A percentile compares a stretch with the other conserved stretches of the same genome.
These are phyloP conservation scores for Rhizopogon rudus DNA, from an alignment of 768 basidiomycete genomes.

Conservation along the genomic window DNA sequence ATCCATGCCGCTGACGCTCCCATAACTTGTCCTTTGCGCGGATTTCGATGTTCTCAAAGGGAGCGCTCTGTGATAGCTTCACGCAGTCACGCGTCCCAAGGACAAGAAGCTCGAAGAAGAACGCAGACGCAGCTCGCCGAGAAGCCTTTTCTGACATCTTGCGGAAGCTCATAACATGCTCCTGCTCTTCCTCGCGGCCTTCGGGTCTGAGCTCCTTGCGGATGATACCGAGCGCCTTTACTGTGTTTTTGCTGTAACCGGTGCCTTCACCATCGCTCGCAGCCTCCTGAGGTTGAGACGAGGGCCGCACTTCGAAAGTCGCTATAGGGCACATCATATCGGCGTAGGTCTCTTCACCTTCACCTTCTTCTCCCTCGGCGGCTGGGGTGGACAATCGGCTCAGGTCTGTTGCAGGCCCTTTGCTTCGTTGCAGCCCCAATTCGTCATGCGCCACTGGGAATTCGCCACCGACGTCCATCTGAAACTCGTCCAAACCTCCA, in stretches of 20 bases:
- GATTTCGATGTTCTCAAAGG: slow-evolving; percentile 87
- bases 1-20: slow-evolving; percentile 56
- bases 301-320: slow-evolving; percentile 66
- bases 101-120: slow-evolving; percentile 97
- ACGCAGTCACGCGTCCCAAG: slow-evolving; percentile 91
- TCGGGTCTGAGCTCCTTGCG: slow-evolving; percentile 63
- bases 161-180: slow-evolving; percentile 72
- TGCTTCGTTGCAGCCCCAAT: slow-evolving; percentile 32
- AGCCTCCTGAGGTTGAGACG: slow-evolving; percentile 43
- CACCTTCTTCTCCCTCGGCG: slow-evolving; percentile 56
- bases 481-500: slow-evolving; percentile 59
- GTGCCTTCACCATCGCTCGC: slow-evolving; percentile 49
- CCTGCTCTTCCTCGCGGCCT: slow-evolving; percentile 40
- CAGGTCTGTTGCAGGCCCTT: slow-evolving; percentile 50
- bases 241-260: slow-evolving; percentile 85
- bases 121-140: slow-evolving; percentile 86
- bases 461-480: slow-evolving; percentile 58
- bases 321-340: slow-evolving; percentile 74
- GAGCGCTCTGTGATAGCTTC: slow-evolving; percentile 63
- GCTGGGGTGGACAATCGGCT: slow-evolving; percentile 68
- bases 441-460: slow-evolving; percentile 29
- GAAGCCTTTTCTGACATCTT: slow-evolving; percentile 81
- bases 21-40: slow-evolving; percentile 80
- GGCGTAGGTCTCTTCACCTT: slow-evolving; percentile 62
- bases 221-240: slow-evolving; percentile 75